phyloP scores from a whole-genome alignment of 169 alveolate genomes.

The Eimeria praecox region DNA sequence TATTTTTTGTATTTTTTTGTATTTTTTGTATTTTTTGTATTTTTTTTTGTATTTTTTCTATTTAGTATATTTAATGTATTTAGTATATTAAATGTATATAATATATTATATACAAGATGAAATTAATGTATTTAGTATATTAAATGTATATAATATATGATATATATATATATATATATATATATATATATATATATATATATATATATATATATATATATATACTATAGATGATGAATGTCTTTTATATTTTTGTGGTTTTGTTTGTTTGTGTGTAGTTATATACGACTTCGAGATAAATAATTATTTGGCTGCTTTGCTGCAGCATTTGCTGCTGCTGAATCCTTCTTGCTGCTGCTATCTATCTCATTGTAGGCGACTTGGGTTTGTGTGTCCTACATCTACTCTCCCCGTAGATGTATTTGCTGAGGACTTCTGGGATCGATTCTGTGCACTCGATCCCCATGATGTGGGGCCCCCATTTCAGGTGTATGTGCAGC shows the following conservation, averaged over 20 bases:
- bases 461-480: neutral
- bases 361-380: neutral
- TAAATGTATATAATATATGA: too few relatives aligned
- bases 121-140: too few relatives aligned
- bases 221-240: too few relatives aligned
- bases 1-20: too few relatives aligned
- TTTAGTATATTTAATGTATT: too few relatives aligned
- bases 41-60: too few relatives aligned
- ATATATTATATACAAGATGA: too few relatives aligned
- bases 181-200: too few relatives aligned
- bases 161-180: too few relatives aligned
- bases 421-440: slow-evolving; percentile 26
- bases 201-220: too few relatives aligned
- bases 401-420: neutral
- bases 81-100: too few relatives aligned
- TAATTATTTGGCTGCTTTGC: neutral
- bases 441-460: neutral
- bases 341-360: slow-evolving; percentile 47
- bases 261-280: neutral
- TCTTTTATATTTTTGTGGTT: neutral
- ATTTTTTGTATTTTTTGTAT: too few relatives aligned
- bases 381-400: slow-evolving; percentile 27
- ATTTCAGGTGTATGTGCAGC: neutral
- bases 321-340: neutral
- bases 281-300: neutral